Percentiles rank a stretch among this genome's conserved stretches.
Evolutionary conservation across 495 filamentous ascomycete species (phyloP).

Genomic region (Penicillium lagena): DNA sequence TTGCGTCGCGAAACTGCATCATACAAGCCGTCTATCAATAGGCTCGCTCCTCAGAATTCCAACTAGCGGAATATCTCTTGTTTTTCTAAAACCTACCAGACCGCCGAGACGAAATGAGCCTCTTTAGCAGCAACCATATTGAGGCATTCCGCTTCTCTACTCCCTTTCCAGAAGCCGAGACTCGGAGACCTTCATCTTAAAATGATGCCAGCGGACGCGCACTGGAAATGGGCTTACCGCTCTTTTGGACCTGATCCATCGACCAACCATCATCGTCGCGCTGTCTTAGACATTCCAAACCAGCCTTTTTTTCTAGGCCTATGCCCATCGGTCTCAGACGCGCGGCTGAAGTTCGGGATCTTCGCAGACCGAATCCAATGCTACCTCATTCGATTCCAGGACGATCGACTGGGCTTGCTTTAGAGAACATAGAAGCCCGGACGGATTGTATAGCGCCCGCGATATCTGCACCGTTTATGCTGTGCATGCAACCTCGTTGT

Average conservation of each 20-base stretch:
- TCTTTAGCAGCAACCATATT: conserved; percentile 11
- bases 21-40: too few species aligned
- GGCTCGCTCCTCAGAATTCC: too few species aligned
- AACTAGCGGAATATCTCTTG: too few species aligned
- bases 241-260: conserved; percentile 9
- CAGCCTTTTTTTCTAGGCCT: conserved; percentile 2
- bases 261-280: not conserved
- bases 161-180: conserved; percentile 14
- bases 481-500: not conserved
- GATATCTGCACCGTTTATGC: conserved; percentile 8
- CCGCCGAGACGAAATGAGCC: not conserved
- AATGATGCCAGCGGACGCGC: conserved; percentile 1
- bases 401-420: not conserved
- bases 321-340: conserved; percentile 7
- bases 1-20: too few species aligned
- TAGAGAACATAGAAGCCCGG: not conserved
- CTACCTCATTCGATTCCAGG: not conserved
- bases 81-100: too few species aligned
- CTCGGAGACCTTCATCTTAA: conserved; percentile 1
- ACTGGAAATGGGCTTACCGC: conserved; percentile 13
- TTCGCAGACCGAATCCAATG: conserved; percentile 2
- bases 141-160: conserved; percentile 7
- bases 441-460: conserved; percentile 2
- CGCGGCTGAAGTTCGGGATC: conserved; percentile 4
- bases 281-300: conserved; percentile 22